Base-by-base conservation (phyloP, 768 basidiomycete species). In the Termitomyces sp. region DNA sequence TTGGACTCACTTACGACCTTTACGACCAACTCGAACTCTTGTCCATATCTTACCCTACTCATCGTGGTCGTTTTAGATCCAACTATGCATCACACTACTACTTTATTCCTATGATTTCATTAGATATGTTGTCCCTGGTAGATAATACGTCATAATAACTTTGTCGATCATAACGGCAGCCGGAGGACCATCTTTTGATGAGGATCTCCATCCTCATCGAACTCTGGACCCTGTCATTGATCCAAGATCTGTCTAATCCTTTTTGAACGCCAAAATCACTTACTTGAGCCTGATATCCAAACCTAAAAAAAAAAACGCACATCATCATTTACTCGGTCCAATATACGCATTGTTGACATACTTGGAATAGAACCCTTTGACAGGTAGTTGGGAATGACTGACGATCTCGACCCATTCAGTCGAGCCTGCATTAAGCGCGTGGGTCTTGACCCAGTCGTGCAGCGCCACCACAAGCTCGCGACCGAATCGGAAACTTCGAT, bases 171-270 rank as follows among this genome's bases (percentile, higher is more conserved):
- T 66, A 76, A 73, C 61, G 81, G 79, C 67, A 90, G 72, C 64
- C 74, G 78, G 66, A 81, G 74, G 62, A 87, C 80, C 91, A 94
- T 91, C 74, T 85, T 87, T 71, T 93, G 91, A 81, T 94, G 92
- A 60, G 89, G 91, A 69, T 84, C 91, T 37, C 91, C 92, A 60
- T 89, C 92, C 75, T 87, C 90, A 73, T 89, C 88, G 76, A 90
- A 92, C 71, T 85, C 82, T 31, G 81, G 80, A 63, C 87, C 88
- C 87, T 92, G 72, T 60, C 29, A 36, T 38, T 46, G 66, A 67
- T 69, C 62, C 60, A 63, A 69, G 67, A 71, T 72, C 70, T 59
- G 55, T 36, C 59, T 61, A 15, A 29, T 40, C 60, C 63, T 59
- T 11, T 63, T 32, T 36, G 36, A 58, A 60, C 52, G 20, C 25